A percentile compares a stretch with the other conserved stretches of the same genome.
phyloP scores from a whole-genome alignment of 83 land plant genomes.

The Diphasiastrum complanatum region DNA sequence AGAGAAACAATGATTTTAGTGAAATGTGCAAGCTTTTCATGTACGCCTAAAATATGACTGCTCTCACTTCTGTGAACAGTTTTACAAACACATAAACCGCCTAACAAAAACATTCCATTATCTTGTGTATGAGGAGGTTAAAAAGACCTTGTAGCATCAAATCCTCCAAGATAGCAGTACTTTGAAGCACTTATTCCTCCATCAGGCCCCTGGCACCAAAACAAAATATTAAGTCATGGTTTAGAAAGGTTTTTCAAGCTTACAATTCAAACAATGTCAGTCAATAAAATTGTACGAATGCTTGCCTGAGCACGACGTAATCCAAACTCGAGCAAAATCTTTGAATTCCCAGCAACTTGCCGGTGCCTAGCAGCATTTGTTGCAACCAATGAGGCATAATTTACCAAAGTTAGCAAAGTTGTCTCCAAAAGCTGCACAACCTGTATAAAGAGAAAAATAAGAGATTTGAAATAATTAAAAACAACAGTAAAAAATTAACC shows the following conservation, averaged over 20 bases:
- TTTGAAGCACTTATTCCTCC: conserved; percentile 96
- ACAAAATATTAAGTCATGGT: background rate
- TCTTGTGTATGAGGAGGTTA: background rate
- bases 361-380: conserved; percentile 99
- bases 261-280: background rate
- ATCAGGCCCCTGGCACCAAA: conserved; percentile 76
- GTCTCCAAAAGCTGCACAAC: conserved; percentile 87
- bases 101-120: background rate
- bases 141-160: conserved; percentile 91
- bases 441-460: too few relatives aligned
- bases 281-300: background rate
- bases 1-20: too few relatives aligned
- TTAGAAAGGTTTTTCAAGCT: background rate
- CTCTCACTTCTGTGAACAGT: background rate
- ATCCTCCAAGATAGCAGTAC: conserved; percentile 89
- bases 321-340: conserved; percentile 85
- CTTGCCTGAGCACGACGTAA: conserved; percentile 87
- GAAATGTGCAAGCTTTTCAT: too few relatives aligned
- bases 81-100: background rate
- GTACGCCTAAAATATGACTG: background rate
- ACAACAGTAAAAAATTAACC: too few relatives aligned
- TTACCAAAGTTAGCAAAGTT: conserved; percentile 76
- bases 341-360: conserved; percentile 79
- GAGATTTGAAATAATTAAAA: too few relatives aligned
- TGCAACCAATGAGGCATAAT: conserved; percentile 89